A percentile compares a stretch with the other conserved stretches of the same genome.
phyloP scores from a whole-genome alignment of 208 protist species.

The Entamoeba dispar region DNA sequence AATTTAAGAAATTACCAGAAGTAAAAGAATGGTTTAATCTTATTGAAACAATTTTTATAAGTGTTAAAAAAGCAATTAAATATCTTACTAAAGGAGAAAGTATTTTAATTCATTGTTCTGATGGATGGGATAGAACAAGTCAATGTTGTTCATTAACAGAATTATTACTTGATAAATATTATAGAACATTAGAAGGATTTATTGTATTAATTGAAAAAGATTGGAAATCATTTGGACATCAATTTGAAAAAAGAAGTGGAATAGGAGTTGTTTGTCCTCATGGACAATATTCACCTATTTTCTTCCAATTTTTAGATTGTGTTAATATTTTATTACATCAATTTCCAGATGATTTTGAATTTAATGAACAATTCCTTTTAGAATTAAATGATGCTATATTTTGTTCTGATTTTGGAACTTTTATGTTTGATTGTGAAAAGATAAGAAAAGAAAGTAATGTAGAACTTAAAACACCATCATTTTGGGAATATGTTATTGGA shows the following conservation, averaged over 20 bases:
- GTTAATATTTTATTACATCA: neutral
- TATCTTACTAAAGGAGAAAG: neutral
- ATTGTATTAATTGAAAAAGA: slow-evolving; percentile 66
- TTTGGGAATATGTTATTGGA: neutral
- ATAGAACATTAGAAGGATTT: slow-evolving; percentile 58
- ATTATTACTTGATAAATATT: slow-evolving; percentile 69
- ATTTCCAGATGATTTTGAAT: neutral
- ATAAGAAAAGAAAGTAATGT: neutral
- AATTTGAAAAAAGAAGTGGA: slow-evolving; percentile 37
- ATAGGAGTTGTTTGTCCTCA: neutral
- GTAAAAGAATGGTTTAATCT: too few relatives aligned
- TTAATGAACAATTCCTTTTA: neutral
- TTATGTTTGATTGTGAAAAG: slow-evolving; percentile 24
- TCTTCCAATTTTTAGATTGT: neutral
- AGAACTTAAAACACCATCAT: neutral
- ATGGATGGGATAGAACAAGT: slow-evolving; percentile 79
- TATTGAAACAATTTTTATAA: too few relatives aligned
- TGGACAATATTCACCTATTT: neutral
- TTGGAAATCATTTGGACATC: slow-evolving; percentile 68
- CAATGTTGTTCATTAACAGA: slow-evolving; percentile 53
- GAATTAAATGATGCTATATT: neutral
- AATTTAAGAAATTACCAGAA: too few relatives aligned
- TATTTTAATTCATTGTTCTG: slow-evolving; percentile 44
- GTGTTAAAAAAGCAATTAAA: neutral
- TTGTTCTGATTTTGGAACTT: slow-evolving; percentile 22